Evolutionary conservation across 2,329 filamentous ascomycete species (phyloP), one percentile per base, ranked within the genome.

Genomic region (Torrubiellomyces zombiae): DNA sequence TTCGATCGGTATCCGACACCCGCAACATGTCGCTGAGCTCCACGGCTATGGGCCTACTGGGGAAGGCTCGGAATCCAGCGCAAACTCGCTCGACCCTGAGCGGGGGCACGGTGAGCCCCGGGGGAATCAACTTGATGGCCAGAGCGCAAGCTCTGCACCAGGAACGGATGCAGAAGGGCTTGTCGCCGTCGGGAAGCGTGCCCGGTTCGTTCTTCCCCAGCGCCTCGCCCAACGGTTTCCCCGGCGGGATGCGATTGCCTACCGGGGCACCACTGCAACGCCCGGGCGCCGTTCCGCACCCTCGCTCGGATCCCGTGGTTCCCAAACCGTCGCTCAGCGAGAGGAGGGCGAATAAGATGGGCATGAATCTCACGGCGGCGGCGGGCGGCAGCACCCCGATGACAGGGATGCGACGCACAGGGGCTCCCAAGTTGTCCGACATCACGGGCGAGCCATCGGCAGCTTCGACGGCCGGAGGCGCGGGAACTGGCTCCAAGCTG

Each of bases 1-100:
- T 72, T 20, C 66, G 71, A 37, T 66, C 68, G 23, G 50, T 66
- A 12, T 70, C 72, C 27, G 67, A 74, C 24, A 55, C 71, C 12
- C 54, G 59, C 34, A 57, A 54, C 27, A 83, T 92, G 70, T 80
- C 69, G 28, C 56, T 76, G 6, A 83, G 73, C n/a, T 93, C 83
- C n/a, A 89, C 77, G 15, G 74, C 80, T 20, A 58, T 85, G 4
- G 82, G 82, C 20, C 67, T 79, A 29, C 56, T 93, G 40, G 82
- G 75, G 48, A 67, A 55, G 35, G 69, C 66, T 4, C 57, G 70
- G 30, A 58, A 65, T 24, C 69, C 67, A 3, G 44, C 52, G 12
- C 51, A 53, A 9, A 42, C 52, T 8, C 42, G 55, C 4, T 45
- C 51, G 13, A 47, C 45, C 26, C 46, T 52, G 27, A 40, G 41